These are phyloP conservation scores for Schoenoplectus tabernaemontani DNA, from an alignment of 202 grass and related monocot genomes.

Conservation along the genomic window DNA sequence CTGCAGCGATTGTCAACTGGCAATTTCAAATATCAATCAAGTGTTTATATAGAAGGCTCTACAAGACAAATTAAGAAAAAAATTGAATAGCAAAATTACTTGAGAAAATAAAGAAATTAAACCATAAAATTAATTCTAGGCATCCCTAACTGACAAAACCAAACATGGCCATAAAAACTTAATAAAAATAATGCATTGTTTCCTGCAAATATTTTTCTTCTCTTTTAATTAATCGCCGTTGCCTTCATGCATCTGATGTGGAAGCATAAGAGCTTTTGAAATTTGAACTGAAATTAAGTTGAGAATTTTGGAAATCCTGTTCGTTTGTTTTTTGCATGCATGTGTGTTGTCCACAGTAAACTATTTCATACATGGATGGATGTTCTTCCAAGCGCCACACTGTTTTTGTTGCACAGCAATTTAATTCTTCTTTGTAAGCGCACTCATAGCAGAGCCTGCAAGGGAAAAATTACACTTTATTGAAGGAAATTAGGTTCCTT, in stretches of 20 bases:
- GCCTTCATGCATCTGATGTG: not conserved
- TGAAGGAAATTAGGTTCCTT: not conserved
- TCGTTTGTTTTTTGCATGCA: not conserved
- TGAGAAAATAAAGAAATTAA: not conserved
- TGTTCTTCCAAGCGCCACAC: conserved; percentile 11
- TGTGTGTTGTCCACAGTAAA: conserved; percentile 6
- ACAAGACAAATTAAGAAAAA: not conserved
- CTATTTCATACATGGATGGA: conserved; percentile 1
- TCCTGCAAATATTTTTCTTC: not conserved
- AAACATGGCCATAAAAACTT: not conserved
- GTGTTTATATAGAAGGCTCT: not conserved
- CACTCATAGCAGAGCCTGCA: conserved; percentile 4
- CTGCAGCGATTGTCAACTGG: not conserved
- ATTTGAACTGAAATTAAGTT: not conserved
- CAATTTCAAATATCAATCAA: not conserved
- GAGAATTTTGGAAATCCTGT: not conserved
- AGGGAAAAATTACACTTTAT: not conserved
- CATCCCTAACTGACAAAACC: not conserved
- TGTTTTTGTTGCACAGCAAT: conserved; percentile 19
- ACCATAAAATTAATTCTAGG: not conserved
- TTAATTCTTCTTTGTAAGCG: conserved; percentile 17
- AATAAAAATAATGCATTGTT: not conserved
- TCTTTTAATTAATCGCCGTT: not conserved
- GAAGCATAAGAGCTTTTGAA: not conserved
- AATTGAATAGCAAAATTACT: too few relatives aligned